phyloP scores from a whole-genome alignment of 1,284 basidiomycete genomes.

The Austroboletus niveus region DNA sequence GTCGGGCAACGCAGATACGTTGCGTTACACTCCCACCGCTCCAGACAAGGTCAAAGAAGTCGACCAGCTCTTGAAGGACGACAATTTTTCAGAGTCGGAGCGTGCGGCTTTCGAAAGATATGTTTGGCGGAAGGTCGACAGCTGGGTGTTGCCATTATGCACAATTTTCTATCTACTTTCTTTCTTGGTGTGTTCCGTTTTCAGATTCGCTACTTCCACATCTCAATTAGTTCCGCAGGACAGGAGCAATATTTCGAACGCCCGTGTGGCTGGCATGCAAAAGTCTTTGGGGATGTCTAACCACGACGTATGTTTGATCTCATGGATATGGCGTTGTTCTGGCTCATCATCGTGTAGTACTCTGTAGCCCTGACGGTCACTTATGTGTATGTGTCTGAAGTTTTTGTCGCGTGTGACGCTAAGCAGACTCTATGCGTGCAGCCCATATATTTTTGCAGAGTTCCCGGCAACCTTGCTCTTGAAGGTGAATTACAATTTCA shows the following conservation, averaged over 20 bases:
- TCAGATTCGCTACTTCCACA: neutral
- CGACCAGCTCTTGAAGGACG: constrained; percentile 1
- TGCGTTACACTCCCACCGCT: neutral
- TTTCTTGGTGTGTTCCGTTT: constrained; percentile 42
- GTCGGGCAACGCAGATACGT: constrained; percentile 5
- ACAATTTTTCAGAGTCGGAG: constrained; percentile 17
- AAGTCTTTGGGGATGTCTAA: constrained; percentile 52
- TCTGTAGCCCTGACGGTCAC: constrained; percentile 52
- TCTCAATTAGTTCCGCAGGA: constrained; percentile 14
- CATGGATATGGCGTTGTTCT: neutral
- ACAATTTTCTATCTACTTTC: constrained; percentile 50
- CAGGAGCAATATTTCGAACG: constrained; percentile 56
- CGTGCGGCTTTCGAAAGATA: constrained; percentile 29
- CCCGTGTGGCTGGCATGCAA: constrained; percentile 57
- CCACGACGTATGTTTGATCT: constrained; percentile 33
- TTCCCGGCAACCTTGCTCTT: constrained; percentile 59
- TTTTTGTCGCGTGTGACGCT: neutral
- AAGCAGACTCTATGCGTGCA: constrained; percentile 10
- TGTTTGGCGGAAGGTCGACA: constrained; percentile 50
- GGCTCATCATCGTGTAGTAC: constrained; percentile 33
- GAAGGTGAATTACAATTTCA: constrained; percentile 35
- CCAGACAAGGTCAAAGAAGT: constrained; percentile 10
- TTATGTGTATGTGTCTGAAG: constrained; percentile 39
- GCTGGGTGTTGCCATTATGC: constrained; percentile 46
- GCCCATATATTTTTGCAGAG: constrained; percentile 59